Evolutionary conservation across 441 rosid species (phyloP), one percentile per base, ranked within the genome.

Genomic region (Jatropha multifida): DNA sequence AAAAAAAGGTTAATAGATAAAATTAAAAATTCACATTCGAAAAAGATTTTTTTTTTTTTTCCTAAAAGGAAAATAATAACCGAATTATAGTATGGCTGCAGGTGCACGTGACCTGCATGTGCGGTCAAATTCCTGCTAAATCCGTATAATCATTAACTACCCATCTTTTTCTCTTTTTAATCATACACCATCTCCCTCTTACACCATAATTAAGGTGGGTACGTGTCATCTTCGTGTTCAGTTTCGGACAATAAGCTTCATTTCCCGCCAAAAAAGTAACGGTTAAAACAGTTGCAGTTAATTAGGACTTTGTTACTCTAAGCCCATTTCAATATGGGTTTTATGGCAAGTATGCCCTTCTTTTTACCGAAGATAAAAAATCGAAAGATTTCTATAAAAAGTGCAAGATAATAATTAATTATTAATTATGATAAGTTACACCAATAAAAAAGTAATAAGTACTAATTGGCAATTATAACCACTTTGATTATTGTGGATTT

Each of bases 91-190:
- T 27, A 26, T 0, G 15, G 68, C 13, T 1, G 59, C 6, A 14
- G 13, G 60, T 68, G 60, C 72, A 68, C 60, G 60, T 51, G 72
- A 48, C 40, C 7, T 49, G 59, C 71, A 68, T 68, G 71, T 68
- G 71, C 59, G 42, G 42, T 51, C 14, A 51, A 23, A 68, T 32
- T 49, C 4, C 38, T 26, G 40, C 41, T 23, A 68, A 49, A 46
- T 27, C 44, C 18, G 5, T 26, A 23, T 49, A 68, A 40, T 40
- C 48, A 41, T 42, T 11, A n/a, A 10, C 13, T 17, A 23, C 40
- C 27, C 17, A 14, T 15, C 11, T 17, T 3, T 63, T 8, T 62
- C 11, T 7, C 42, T 62, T 2, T 59, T 51, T 51, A 51, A 51
- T 51, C 55, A 51, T 51, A 51, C 3, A 10, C 12, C 18, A 1